Base-by-base conservation (phyloP, 1,284 basidiomycete genomes). In the Papiliotrema fonsecae region DNA sequence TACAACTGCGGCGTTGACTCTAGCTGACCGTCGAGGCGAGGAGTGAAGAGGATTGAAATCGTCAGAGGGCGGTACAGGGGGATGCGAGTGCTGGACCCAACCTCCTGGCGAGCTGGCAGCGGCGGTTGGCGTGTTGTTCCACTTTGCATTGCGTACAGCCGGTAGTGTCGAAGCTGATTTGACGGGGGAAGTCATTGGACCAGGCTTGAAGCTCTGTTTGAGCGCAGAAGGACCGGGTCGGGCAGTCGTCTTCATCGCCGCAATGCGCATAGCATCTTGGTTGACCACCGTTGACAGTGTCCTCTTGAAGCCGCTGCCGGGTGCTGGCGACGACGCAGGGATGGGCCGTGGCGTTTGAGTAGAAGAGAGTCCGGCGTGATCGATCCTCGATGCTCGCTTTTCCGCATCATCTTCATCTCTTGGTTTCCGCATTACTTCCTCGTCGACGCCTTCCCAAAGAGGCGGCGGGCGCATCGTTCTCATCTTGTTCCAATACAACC, bases 401-500 rank as follows among this genome's bases (percentile, higher is more conserved):
- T 39, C 38, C 10, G 28, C 41, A 13, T 45, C 38, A 36, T 52
- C 37, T 42, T 55, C 32, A 48, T 42, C 28, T 36, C 56, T 45
- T 47, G 45, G 45, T 27, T 36, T 31, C 22, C 40, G 27, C 39
- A 51, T 47, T 4, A 61, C 50, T 31, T 63, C 61, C n/a, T 66
- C 61, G 53, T 67, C 60, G 25, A 58, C 57, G 22, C 59, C 62
- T 16, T 59, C 55, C 71, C 69, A 73, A 24, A 72, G 43, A 4
- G 53, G 59, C 6, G 65, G 62, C 4, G 71, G 69, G 11, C 69
- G 61, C 66, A 72, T 69, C 16, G 49, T 54, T 7, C 62, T 54
- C 34, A 56, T 60, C 56, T 69, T 67, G 52, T 73, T 70, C 60
- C 60, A 72, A 58, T 72, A 73, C 24, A 73, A 54, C 1, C 71